Evolutionary conservation across 176 grass and related monocot genomes (phyloP).

Genomic region (Lolium rigidum): DNA sequence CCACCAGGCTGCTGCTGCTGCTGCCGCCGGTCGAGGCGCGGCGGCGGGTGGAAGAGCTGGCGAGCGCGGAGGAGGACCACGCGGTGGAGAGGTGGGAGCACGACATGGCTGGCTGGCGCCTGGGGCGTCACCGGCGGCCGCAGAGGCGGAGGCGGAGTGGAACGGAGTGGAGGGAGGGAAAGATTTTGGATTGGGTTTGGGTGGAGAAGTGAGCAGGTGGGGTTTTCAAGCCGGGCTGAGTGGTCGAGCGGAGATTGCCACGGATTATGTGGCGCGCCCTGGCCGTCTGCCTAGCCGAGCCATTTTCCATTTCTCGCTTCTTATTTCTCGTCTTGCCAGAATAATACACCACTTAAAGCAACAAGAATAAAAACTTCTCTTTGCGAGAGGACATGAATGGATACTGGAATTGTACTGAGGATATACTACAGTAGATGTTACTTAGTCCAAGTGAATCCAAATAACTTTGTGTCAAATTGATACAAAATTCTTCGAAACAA

Average conservation of each 20-base stretch:
- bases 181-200: constrained; percentile 74
- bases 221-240: constrained; percentile 50
- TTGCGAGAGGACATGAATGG: not conserved
- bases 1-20: constrained; percentile 34
- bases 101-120: constrained; percentile 48
- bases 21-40: constrained; percentile 10
- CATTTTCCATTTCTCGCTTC: constrained; percentile 2
- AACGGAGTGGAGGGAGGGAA: constrained; percentile 45
- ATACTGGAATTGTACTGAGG: constrained; percentile 22
- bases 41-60: constrained; percentile 48
- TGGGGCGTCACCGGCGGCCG: constrained; percentile 33
- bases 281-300: not conserved
- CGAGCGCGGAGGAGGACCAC: constrained; percentile 65
- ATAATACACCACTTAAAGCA: not conserved
- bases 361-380: not conserved
- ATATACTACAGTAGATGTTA: constrained; percentile 32
- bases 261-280: constrained; percentile 51
- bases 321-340: constrained; percentile 4
- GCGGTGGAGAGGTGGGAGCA: constrained; percentile 55
- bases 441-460: not conserved
- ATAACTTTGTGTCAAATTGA: not conserved
- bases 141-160: not conserved
- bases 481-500: constrained; percentile 2
- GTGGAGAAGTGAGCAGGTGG: constrained; percentile 54
- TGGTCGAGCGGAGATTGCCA: constrained; percentile 46